Percentiles rank a stretch among this genome's conserved stretches.
Conservation (phyloP, 2,329 filamentous ascomycete species). For the Neobulgaria alba region DNA sequence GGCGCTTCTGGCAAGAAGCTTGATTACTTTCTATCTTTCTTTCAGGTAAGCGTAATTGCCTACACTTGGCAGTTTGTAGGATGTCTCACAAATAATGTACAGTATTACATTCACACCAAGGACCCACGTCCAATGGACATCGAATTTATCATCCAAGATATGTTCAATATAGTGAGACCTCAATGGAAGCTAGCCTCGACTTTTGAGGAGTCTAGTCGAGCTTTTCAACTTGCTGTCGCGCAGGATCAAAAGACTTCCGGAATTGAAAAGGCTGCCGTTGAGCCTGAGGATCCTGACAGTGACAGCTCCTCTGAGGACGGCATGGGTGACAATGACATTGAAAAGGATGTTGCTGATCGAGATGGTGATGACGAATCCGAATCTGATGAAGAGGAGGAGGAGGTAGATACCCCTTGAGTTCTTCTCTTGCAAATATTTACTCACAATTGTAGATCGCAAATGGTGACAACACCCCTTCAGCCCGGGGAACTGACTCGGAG, state of each 20-base stretch:
- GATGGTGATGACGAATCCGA: conserved; percentile 44
- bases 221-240: conserved; percentile 80
- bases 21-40: conserved; percentile 93
- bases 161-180: conserved; percentile 73
- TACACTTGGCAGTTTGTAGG: conserved; percentile 10
- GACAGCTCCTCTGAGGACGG: conserved; percentile 66
- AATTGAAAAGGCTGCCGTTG: conserved; percentile 51
- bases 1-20: conserved; percentile 93
- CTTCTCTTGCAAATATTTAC: not conserved
- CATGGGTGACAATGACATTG: conserved; percentile 38
- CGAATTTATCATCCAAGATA: conserved; percentile 92
- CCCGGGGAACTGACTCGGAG: conserved; percentile 53
- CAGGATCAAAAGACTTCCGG: conserved; percentile 81
- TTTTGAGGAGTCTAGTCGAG: conserved; percentile 71
- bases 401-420: conserved; percentile 33
- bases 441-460: conserved; percentile 31
- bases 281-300: conserved; percentile 65
- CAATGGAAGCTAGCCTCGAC: conserved; percentile 85
- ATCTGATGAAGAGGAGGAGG: conserved; percentile 45
- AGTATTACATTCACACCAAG: conserved; percentile 90
- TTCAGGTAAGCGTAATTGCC: conserved; percentile 51
- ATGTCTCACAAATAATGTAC: conserved; percentile 33
- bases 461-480: conserved; percentile 40
- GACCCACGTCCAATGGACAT: conserved; percentile 89
- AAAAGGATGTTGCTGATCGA: conserved; percentile 39